These are phyloP conservation scores for Hypomyces rosellus DNA, from an alignment of 2,329 filamentous ascomycete species.

Conservation along the genomic window DNA sequence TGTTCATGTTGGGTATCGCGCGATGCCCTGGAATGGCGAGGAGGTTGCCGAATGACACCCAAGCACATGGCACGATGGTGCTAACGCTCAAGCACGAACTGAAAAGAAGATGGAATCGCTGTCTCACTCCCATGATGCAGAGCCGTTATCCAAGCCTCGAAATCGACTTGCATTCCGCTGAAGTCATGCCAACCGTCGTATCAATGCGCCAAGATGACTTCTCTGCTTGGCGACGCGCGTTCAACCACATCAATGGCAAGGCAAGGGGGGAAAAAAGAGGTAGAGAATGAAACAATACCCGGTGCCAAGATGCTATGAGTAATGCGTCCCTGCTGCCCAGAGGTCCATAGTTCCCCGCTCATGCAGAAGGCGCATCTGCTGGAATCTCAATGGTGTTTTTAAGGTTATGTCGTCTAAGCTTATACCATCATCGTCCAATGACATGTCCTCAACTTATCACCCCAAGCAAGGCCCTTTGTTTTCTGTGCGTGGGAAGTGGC, in stretches of 20 bases:
- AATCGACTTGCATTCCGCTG: not conserved
- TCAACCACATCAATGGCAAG: not conserved
- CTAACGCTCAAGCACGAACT: too few relatives aligned
- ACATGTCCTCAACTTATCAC: not conserved
- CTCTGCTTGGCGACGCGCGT: slow-evolving; percentile 7
- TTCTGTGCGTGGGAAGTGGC: not conserved
- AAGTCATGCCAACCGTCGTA: not conserved
- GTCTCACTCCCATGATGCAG: too few relatives aligned
- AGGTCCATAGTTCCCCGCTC: too few relatives aligned
- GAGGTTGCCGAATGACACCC: not conserved
- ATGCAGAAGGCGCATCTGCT: not conserved
- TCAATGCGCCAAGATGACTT: not conserved
- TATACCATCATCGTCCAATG: not conserved
- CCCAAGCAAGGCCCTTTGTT: too few relatives aligned
- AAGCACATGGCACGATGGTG: not conserved
- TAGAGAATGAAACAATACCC: not conserved
- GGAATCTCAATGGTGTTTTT: not conserved
- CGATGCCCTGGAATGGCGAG: too few relatives aligned
- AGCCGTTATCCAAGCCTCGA: not conserved
- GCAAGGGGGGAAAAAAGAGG: not conserved
- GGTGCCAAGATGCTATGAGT: slow-evolving; percentile 1
- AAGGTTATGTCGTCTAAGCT: slow-evolving; percentile 5
- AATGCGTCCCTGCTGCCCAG: not conserved
- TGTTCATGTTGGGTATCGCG: not conserved
- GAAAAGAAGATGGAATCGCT: too few relatives aligned